phyloP scores from a whole-genome alignment of 73 alveolate genomes.

The Paramecium biaurelia region DNA sequence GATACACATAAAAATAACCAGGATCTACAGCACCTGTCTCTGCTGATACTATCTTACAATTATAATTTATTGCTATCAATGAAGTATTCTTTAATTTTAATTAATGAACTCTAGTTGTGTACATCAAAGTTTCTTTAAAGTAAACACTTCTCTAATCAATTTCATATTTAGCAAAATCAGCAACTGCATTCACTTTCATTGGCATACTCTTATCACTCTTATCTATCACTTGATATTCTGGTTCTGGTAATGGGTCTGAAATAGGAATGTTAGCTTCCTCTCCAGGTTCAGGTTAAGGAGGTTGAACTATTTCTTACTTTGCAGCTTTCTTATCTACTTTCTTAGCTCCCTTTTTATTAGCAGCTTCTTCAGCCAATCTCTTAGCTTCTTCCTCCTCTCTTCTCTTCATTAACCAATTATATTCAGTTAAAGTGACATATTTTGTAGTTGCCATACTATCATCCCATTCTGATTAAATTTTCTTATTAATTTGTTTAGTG shows the following conservation, averaged over 20 bases:
- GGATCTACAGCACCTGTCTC: constrained; percentile 93
- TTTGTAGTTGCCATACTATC: constrained; percentile 87
- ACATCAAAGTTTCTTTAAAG: constrained; percentile 97
- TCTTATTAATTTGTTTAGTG: constrained; percentile 84
- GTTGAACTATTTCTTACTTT: constrained; percentile 55
- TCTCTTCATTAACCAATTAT: constrained; percentile 85
- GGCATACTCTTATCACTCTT: constrained; percentile 92
- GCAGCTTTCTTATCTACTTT: constrained; percentile 86
- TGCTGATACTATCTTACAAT: constrained; percentile 87
- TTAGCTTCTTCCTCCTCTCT: constrained; percentile 94
- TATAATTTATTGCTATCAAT: constrained; percentile 84
- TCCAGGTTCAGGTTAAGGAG: constrained; percentile 67
- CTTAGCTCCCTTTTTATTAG: constrained; percentile 88
- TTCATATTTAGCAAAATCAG: constrained; percentile 96
- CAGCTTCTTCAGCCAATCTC: constrained; percentile 95
- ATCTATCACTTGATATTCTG: constrained; percentile 83
- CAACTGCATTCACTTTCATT: constrained; percentile 83
- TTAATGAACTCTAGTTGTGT: constrained; percentile 92
- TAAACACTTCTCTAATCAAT: constrained; percentile 84
- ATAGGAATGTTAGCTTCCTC: constrained; percentile 95
- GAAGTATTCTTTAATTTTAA: constrained; percentile 90
- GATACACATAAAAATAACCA: constrained; percentile 92
- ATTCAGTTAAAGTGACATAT: constrained; percentile 92
- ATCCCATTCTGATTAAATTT: constrained; percentile 94
- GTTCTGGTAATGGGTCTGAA: constrained; percentile 92